Base-by-base conservation (phyloP, 805 yeast genomes). In the Teunomyces stri region DNA sequence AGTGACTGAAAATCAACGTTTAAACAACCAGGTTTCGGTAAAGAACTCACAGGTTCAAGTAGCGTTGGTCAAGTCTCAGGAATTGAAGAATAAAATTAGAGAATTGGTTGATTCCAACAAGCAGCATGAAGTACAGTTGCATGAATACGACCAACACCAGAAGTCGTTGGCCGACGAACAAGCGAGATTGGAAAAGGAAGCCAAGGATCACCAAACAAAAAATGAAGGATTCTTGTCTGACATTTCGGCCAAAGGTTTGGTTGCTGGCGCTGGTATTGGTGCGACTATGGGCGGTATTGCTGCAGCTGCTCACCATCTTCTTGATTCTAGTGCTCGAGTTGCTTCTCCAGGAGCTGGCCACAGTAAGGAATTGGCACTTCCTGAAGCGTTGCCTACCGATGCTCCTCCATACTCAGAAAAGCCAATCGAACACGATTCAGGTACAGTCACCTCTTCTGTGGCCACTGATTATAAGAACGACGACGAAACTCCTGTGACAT, bases 11-110 rank as follows among this genome's bases (percentile, higher is more conserved):
- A 75, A 80, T 16, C 79, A 78, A 51, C 85, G 84, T 56, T 81
- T 87, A 28, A 73, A 75, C 46, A 85, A 86, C 44, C 71, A 86
- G 55, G 73, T 77, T 16, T 77, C 84, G 38, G 88, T 89, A 35
- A 80, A 80, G 55, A 73, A 80, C 46, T 83, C 85, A 36, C 96
- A 90, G 61, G 74, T 85, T 42, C 84, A 80, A 35, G 81, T 86
- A 4, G 69, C 79, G n/a, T 76, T 86, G 53, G 71, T 72, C 21
- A 73, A 74, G 57, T 67, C 72, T 44, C 68, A 72, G 43, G 76
- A 74, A 35, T 58, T 70, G 44, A 65, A 64, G 51, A 43, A 50
- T 28, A 53, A 64, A 36, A 54, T 72, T 7, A 43, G 50, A 1
- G 72, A 69, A 30, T 43, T 60, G 12, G 65, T 65, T 43, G 54